Base-by-base conservation (phyloP, 2,329 filamentous ascomycete species). In the Cytospora schulzeri region DNA sequence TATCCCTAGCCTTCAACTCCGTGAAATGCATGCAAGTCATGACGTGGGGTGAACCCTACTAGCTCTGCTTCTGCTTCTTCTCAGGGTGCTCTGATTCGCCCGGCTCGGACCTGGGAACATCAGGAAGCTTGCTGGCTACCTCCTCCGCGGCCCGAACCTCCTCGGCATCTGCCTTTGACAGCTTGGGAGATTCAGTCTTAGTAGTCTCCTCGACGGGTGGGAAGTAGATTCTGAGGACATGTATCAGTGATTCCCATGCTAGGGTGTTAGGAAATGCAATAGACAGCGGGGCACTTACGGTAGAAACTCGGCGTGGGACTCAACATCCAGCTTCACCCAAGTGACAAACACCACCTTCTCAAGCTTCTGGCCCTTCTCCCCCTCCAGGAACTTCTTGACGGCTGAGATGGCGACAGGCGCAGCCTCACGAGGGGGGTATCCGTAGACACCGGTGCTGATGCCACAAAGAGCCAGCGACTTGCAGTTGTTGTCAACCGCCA, bases 381-480 rank as follows among this genome's bases (percentile, higher is more conserved):
- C 73, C 22, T 82, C 80, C n/a, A 89, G 71, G 67, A 86, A 89
- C 41, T 77, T 73, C 62, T 83, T 81, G 12, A 88, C 83, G 1
- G 84, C 76, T 35, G 83, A 79, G 60, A 90, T 82, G 1, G 92
- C 95, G 12, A 89, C 83, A n/a, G 81, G 75, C 0, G 92, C 92
- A 1, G 94, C 95, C 50, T 88, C 83, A 0, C 73, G 68, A 70
- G 86, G 91, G 0, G 94, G 94, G 73, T 96, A 98, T 0, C 92
- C 92, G 73, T 97, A 98, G 1, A 97, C 76, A 0, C 94, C 95
- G 0, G 94, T 97, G 73, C 93, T 96, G 66, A 98, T 83, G 24
- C 87, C 89, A 50, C 89, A 87, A 71, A 99, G 97, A 0, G 92
- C 95, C 62, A 98, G 83, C 54, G 85, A 91, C 72, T 82, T 85